Conservation (phyloP, 2,329 filamentous ascomycete species). For the Plectosphaerella sp. region DNA sequence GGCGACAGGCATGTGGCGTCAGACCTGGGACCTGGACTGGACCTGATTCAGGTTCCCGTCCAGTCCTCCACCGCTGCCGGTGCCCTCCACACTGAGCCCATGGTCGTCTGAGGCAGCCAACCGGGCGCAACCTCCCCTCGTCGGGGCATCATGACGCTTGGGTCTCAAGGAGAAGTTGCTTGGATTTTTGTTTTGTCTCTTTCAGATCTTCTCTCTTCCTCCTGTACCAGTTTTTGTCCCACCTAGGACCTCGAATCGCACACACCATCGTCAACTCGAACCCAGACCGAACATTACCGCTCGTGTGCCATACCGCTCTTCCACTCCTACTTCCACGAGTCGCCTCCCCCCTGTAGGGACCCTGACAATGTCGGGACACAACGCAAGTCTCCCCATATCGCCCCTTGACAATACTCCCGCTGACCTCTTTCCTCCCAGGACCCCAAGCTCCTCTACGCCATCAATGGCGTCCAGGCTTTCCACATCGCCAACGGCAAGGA, state of each 20-base stretch:
- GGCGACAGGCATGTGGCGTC: too few species aligned
- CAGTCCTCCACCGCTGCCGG: too few species aligned
- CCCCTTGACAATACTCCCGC: neutral
- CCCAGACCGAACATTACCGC: too few species aligned
- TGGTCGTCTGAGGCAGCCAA: too few species aligned
- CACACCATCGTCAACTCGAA: too few species aligned
- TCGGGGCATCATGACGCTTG: too few species aligned
- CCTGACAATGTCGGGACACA: neutral
- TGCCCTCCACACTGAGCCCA: too few species aligned
- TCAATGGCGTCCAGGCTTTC: slow-evolving; percentile 86
- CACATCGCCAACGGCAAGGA: slow-evolving; percentile 88
- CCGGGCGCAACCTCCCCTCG: too few species aligned
- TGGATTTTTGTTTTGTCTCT: neutral
- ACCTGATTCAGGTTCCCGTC: too few species aligned
- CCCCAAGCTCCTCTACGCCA: slow-evolving; percentile 63
- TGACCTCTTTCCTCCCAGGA: slow-evolving; percentile 33
- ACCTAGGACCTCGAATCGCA: too few species aligned
- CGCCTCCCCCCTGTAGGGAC: neutral
- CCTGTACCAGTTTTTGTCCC: neutral
- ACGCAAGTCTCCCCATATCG: neutral
- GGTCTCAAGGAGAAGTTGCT: too few species aligned
- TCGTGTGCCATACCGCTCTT: neutral
- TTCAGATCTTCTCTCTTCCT: neutral
- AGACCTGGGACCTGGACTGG: too few species aligned
- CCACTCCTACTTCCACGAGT: neutral